Conservation (phyloP, 2,329 filamentous ascomycete genomes). For the Fusarium sp. region DNA sequence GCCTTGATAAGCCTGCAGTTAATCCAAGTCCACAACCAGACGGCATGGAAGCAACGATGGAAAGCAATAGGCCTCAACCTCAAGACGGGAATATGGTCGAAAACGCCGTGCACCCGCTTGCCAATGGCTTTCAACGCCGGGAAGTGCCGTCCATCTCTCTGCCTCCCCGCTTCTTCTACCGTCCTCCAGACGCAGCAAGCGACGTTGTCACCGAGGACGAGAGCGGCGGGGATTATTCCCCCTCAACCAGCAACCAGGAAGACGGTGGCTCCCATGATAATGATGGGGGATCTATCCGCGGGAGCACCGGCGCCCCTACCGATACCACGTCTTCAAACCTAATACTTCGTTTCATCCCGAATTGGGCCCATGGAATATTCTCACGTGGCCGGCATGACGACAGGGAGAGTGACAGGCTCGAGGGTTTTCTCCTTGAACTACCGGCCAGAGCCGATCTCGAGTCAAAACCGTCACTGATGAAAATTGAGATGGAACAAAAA, state of each 20-base stretch:
- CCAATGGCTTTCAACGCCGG: not conserved
- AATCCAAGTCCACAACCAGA: not conserved
- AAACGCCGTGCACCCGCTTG: not conserved
- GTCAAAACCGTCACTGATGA: not conserved
- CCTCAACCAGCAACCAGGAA: not conserved
- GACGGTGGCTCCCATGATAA: not conserved
- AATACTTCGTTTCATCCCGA: not conserved
- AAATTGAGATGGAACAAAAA: not conserved
- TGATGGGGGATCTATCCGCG: not conserved
- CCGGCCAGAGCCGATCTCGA: not conserved
- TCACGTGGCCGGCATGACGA: not conserved
- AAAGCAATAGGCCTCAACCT: not conserved
- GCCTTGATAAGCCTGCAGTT: not conserved
- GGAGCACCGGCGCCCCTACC: not conserved
- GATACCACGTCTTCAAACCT: not conserved
- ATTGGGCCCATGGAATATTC: not conserved
- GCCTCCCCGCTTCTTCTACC: not conserved
- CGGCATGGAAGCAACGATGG: not conserved
- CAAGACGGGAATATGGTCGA: not conserved
- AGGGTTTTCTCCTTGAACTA: not conserved
- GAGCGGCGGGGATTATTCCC: not conserved
- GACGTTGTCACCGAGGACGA: not conserved
- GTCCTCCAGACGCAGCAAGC: not conserved
- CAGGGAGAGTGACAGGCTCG: not conserved
- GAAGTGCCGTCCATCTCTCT: not conserved